Conservation (phyloP, 2,329 filamentous ascomycete genomes). For the Penicillium sp. region DNA sequence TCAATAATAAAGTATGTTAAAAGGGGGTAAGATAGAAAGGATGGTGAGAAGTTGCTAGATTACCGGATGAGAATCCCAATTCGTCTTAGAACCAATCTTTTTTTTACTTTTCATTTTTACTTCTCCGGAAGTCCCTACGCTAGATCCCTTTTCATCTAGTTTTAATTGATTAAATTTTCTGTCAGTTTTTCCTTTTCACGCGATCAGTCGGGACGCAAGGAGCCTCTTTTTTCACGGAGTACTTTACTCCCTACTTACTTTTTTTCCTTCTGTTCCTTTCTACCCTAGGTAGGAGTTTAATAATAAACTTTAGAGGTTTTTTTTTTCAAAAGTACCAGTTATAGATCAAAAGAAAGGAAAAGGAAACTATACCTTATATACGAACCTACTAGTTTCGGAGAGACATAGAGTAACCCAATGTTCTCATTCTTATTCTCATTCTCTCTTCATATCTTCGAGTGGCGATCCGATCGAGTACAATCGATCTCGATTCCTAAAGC, state of each 20-base stretch:
- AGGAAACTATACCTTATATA: background rate
- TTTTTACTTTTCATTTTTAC: background rate
- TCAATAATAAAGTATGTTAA: background rate
- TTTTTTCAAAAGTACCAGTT: background rate
- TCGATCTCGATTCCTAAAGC: slow-evolving; percentile 3
- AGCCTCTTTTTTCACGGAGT: background rate
- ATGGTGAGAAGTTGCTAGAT: background rate
- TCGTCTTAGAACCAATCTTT: background rate
- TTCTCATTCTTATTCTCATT: background rate
- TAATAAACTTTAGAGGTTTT: background rate
- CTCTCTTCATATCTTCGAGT: background rate
- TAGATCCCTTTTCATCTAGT: too few species aligned
- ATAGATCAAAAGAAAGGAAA: background rate
- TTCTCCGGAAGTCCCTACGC: too few species aligned
- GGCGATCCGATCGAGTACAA: slow-evolving; percentile 16
- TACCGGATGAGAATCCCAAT: background rate
- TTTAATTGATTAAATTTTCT: too few species aligned
- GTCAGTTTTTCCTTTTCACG: background rate
- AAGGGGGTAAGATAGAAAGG: background rate
- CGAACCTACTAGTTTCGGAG: too few species aligned
- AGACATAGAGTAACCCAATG: background rate
- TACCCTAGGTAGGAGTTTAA: background rate
- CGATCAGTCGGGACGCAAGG: slow-evolving; percentile 4
- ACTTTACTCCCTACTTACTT: background rate
- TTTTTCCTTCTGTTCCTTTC: background rate